Base-by-base conservation (phyloP, 352 stramenopile species). In the Globisporangium barbulae region DNA sequence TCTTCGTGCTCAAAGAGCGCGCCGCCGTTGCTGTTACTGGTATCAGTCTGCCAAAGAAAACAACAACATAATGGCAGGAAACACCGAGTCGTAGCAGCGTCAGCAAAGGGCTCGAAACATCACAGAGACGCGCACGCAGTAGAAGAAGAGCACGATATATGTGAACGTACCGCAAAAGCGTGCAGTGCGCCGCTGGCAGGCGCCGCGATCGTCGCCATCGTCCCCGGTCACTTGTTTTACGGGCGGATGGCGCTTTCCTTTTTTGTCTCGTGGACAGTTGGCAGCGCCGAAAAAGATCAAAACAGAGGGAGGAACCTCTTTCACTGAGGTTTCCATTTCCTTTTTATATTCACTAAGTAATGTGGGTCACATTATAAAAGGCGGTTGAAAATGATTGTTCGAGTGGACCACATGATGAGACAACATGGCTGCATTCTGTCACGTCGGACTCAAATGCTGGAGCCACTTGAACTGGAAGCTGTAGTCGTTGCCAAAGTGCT, bases 1-100 rank as follows among this genome's bases (percentile, higher is more conserved):
- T 96, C 87, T 78, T 98, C 92, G 56, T 88, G 74, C 47, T 92
- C 85, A 52, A 82, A 53, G 31, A 65, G 50, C 33, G 47, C 42
- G 2, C 33, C 49, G 17, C 17, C 41, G 53, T 44, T 37, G 21
- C 12, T 48, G 50, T 25, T 48, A 21, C 33, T 42, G 49, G 17
- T 25, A 21, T 50, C 54, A 37, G 39, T 42, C 56, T 50, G 6
- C 2, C 30, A 53, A 2, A 50, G 12, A 44, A 19, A 50, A 28
- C 12, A 65, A 15, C 19, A 19, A 47, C 19, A 52, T 13, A 22
- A 45, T 19, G 25, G 28, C 37, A 22, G 21, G 33, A 50, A 42
- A 59, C 2, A 59, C 10, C 47, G 35, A 30, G 53, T 45, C 17
- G 30, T 21, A 21, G 6, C 19, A 48, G 42, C 42, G 42, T 48